Evolutionary conservation across 1,139 yeast genomes (phyloP), one percentile per base, ranked within the genome.

Genomic region (Taphrina betulina): DNA sequence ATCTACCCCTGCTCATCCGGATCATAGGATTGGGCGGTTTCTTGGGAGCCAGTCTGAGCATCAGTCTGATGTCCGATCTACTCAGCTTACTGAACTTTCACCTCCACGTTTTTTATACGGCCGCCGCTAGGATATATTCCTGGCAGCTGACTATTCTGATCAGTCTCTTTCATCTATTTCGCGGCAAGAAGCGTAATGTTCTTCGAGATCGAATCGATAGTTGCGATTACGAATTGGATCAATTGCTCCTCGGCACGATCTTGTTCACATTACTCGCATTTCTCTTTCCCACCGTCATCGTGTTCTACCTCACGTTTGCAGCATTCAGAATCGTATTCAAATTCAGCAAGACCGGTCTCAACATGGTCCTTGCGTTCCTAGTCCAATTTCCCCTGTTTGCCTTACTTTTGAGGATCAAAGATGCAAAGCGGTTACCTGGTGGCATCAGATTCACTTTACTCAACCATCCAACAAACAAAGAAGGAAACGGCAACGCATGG

Each of bases 311-410:
- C 34, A 79, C 84, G 45, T 92, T 88, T 68, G 85, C 88, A 20
- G 62, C 77, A 0, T 71, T 82, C 8, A 72, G 90, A 54, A 66
- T 88, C 31, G 61, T 75, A 0, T 74, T 81, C 5, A 72, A 88
- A 43, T 61, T 75, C 5, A 58, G 75, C 4, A 73, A 79, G 50
- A 81, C 84, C 16, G 61, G 74, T 1, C 69, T 85, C 31, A 95
- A 88, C 64, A 75, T 83, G 46, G 58, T 76, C 0, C 75, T 87
- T 59, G 81, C 92, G 8, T 69, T 81, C 38, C 68, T 89, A 54
- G 90, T 89, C 65, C 92, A 89, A 67, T 80, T 85, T 64, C 99
- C 99, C 0, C 67, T 90, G 19, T 92, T 92, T 71, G 90, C 89
- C 0, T 68, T 90, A 1, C 71, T 94, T 54, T 71, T 92, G 43